phyloP scores from a whole-genome alignment of 2,329 filamentous ascomycete species.

The Trichocomaceae sp. region DNA sequence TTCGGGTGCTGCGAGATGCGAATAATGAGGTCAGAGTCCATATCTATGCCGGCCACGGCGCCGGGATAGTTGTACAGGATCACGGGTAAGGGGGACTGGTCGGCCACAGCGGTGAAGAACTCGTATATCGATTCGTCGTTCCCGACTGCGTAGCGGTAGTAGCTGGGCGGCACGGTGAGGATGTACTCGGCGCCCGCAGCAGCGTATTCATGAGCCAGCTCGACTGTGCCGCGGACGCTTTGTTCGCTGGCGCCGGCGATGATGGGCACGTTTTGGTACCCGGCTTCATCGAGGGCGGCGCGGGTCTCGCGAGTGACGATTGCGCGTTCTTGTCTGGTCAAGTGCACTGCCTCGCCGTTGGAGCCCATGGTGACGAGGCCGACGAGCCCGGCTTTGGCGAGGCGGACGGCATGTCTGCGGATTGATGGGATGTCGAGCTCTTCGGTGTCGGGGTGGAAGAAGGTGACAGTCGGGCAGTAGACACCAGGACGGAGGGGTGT shows the following conservation, averaged over 20 bases:
- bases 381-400: slow-evolving; percentile 69
- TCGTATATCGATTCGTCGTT: slow-evolving; percentile 66
- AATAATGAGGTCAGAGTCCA: slow-evolving; percentile 83
- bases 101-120: slow-evolving; percentile 69
- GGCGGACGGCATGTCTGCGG: slow-evolving; percentile 71
- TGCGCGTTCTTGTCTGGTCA: slow-evolving; percentile 68
- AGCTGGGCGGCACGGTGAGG: slow-evolving; percentile 71
- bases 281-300: slow-evolving; percentile 73
- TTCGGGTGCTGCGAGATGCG: slow-evolving; percentile 72
- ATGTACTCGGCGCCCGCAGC: slow-evolving; percentile 71
- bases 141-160: slow-evolving; percentile 67
- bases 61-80: slow-evolving; percentile 89
- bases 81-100: slow-evolving; percentile 67
- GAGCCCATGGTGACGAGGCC: slow-evolving; percentile 84
- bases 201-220: slow-evolving; percentile 61
- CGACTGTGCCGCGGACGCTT: slow-evolving; percentile 72
- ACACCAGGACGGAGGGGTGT: slow-evolving; percentile 71
- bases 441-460: slow-evolving; percentile 77
- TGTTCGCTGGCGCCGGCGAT: slow-evolving; percentile 77
- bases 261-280: slow-evolving; percentile 68
- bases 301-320: slow-evolving; percentile 70
- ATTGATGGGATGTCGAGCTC: slow-evolving; percentile 74
- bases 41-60: slow-evolving; percentile 77
- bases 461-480: slow-evolving; percentile 85
- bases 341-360: slow-evolving; percentile 83